phyloP scores from a whole-genome alignment of 2,329 filamentous ascomycete species.

The Xylariaceae sp. region DNA sequence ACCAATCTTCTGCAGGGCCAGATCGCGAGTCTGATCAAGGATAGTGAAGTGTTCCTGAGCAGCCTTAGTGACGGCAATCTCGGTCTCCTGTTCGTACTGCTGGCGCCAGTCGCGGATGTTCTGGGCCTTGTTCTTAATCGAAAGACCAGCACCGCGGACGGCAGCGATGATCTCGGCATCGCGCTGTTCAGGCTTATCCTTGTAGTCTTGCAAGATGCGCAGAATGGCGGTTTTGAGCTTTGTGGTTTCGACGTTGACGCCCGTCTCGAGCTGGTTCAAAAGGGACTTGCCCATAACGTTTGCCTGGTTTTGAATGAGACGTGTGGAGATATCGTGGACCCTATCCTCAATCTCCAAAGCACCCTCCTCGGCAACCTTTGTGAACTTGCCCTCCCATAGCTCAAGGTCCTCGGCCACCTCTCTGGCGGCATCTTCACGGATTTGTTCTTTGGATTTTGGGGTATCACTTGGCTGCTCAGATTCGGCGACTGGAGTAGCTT shows the following conservation, averaged over 20 bases:
- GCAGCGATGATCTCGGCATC: conserved; percentile 42
- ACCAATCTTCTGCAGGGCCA: conserved; percentile 86
- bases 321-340: conserved; percentile 53
- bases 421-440: conserved; percentile 56
- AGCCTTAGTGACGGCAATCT: conserved; percentile 64
- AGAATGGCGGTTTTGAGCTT: conserved; percentile 66
- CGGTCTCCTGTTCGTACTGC: conserved; percentile 65
- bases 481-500: too few relatives aligned
- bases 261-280: conserved; percentile 64
- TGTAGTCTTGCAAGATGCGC: conserved; percentile 56
- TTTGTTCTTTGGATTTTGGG: conserved; percentile 47
- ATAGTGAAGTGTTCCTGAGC: conserved; percentile 79
- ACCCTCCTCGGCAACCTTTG: conserved; percentile 79
- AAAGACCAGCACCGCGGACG: conserved; percentile 64
- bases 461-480: conserved; percentile 29
- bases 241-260: conserved; percentile 59
- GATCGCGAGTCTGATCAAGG: conserved; percentile 74
- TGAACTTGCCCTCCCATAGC: conserved; percentile 85
- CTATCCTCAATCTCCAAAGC: conserved; percentile 67
- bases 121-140: conserved; percentile 74
- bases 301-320: conserved; percentile 61
- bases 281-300: conserved; percentile 62
- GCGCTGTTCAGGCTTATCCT: conserved; percentile 37
- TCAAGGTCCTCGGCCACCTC: conserved; percentile 74
- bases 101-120: conserved; percentile 73